A percentile compares a stretch with the other conserved stretches of the same genome.
Conservation (phyloP, 2,329 filamentous ascomycete genomes). For the Nigrospora sphaerica region DNA sequence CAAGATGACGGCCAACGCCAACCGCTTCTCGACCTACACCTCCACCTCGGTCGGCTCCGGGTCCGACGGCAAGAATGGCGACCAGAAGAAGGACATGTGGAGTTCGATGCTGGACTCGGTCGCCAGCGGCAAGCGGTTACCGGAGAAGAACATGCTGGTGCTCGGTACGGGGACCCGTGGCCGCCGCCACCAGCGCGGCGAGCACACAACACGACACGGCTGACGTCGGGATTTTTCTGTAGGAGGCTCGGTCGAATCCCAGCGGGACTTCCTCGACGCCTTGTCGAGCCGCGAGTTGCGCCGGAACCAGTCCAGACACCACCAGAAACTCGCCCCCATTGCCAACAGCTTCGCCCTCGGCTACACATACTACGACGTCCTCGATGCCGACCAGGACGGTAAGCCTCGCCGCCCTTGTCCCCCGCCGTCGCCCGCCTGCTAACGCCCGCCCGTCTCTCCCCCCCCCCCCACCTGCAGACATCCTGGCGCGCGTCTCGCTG, state of each 20-base stretch:
- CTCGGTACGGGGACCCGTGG: constrained; percentile 50
- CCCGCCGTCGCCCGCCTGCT: too few species aligned
- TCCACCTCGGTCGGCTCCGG: constrained; percentile 40
- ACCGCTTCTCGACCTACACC: constrained; percentile 54
- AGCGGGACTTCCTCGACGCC: constrained; percentile 74
- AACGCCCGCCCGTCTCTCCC: constrained; percentile 1
- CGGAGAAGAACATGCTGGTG: constrained; percentile 85
- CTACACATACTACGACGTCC: constrained; percentile 91
- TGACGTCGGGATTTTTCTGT: constrained; percentile 9
- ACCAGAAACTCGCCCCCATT: constrained; percentile 62
- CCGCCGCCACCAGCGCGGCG: not conserved
- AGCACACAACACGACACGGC: not conserved
- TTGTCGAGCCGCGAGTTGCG: constrained; percentile 47
- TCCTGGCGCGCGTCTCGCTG: constrained; percentile 79
- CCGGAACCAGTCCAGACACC: constrained; percentile 47
- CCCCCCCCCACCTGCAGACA: constrained; percentile 56
- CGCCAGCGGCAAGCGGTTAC: constrained; percentile 80
- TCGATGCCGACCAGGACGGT: constrained; percentile 93
- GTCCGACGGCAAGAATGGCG: constrained; percentile 52
- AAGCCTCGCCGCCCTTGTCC: constrained; percentile 12
- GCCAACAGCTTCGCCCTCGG: constrained; percentile 89
- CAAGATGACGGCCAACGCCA: constrained; percentile 44
- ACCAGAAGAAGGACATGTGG: constrained; percentile 87
- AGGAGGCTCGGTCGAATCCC: constrained; percentile 78
- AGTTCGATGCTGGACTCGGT: constrained; percentile 87